phyloP scores from a whole-genome alignment of 306 rosid genomes.

The Luffa acutangula region DNA sequence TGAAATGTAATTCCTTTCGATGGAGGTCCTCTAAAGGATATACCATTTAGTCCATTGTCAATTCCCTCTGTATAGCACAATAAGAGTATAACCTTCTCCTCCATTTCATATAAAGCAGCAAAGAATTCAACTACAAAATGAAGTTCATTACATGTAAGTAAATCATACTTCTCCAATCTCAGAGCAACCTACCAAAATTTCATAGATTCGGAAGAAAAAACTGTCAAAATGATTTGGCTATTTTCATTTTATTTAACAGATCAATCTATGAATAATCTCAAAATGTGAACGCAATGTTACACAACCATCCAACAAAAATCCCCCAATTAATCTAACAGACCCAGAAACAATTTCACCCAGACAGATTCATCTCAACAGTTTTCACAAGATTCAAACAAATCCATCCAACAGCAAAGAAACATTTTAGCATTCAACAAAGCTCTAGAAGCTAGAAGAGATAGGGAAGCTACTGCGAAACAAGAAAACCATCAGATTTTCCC shows the following conservation, averaged over 20 bases:
- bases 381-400: background rate
- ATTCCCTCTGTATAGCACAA: background rate
- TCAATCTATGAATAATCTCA: background rate
- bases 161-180: background rate
- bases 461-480: background rate
- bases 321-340: background rate
- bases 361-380: background rate
- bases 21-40: background rate
- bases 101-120: background rate
- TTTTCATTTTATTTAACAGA: background rate
- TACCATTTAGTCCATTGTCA: background rate
- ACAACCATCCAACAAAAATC: background rate
- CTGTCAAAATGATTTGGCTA: background rate
- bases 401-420: background rate
- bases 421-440: background rate
- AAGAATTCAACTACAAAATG: background rate
- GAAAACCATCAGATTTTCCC: background rate
- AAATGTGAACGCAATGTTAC: too few relatives aligned
- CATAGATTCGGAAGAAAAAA: background rate
- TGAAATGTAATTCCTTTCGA: background rate
- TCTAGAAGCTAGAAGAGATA: background rate
- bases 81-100: background rate
- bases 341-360: background rate
- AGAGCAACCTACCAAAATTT: background rate
- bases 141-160: background rate